These are phyloP conservation scores for Trametes coccinea DNA, from an alignment of 768 basidiomycete genomes.

Conservation along the genomic window DNA sequence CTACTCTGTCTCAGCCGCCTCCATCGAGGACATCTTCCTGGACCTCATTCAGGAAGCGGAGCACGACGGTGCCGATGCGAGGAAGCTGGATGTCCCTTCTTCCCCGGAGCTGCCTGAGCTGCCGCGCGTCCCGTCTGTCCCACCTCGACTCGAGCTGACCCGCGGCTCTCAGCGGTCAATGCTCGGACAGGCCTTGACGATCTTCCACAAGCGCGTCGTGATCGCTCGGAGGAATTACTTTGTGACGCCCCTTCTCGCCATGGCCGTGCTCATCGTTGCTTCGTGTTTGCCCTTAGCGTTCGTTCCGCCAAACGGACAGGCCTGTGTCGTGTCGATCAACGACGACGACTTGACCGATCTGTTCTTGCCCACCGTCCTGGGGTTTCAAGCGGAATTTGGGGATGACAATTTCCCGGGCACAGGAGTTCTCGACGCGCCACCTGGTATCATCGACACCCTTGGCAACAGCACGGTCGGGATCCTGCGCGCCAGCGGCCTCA, in stretches of 20 bases:
- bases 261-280: constrained; percentile 52
- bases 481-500: constrained; percentile 28
- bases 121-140: constrained; percentile 11
- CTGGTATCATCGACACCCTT: constrained; percentile 48
- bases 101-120: constrained; percentile 14
- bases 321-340: too few species aligned
- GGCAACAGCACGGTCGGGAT: constrained; percentile 38
- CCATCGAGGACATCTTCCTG: constrained; percentile 83
- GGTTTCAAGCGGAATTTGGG: too few species aligned
- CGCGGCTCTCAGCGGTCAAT: constrained; percentile 56
- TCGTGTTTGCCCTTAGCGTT: constrained; percentile 58
- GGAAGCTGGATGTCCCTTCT: constrained; percentile 23
- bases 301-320: constrained; percentile 53
- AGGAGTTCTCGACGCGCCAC: constrained; percentile 48
- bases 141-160: constrained; percentile 36
- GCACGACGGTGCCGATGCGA: constrained; percentile 39
- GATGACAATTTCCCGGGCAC: too few species aligned
- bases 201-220: constrained; percentile 69
- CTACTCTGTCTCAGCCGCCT: constrained; percentile 70
- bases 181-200: constrained; percentile 65
- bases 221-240: constrained; percentile 71
- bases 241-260: constrained; percentile 51
- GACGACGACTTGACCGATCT: too few species aligned
- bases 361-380: too few species aligned
- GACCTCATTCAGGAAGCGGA: constrained; percentile 46